A percentile compares a stretch with the other conserved stretches of the same genome.
Conservation (phyloP, 768 basidiomycete genomes). For the Sporobolomyces phaffii region DNA sequence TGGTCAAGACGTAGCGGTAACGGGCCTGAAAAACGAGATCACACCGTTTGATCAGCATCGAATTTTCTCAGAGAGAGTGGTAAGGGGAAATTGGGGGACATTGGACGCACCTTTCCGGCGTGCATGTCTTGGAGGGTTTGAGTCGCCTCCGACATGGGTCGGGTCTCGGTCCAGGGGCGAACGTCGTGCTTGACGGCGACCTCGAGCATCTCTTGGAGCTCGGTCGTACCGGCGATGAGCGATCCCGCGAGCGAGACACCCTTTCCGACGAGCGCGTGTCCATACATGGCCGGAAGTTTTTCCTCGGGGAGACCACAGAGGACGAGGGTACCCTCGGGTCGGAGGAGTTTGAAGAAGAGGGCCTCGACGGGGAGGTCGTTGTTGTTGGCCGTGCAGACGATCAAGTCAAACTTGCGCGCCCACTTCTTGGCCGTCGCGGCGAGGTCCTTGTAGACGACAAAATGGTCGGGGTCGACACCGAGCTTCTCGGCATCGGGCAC, state of each 20-base stretch:
- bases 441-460: slow-evolving; percentile 32
- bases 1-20: slow-evolving; percentile 54
- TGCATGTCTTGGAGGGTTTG: slow-evolving; percentile 48
- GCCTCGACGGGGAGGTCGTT: slow-evolving; percentile 50
- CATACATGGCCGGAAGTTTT: slow-evolving; percentile 30
- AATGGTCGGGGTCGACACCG: slow-evolving; percentile 45
- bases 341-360: slow-evolving; percentile 54
- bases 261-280: slow-evolving; percentile 42
- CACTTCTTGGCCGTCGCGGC: slow-evolving; percentile 20
- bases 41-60: no score
- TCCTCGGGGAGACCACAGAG: slow-evolving; percentile 59
- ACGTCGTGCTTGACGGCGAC: slow-evolving; percentile 53
- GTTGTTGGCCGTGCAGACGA: slow-evolving; percentile 46
- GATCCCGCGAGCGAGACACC: slow-evolving; percentile 43
- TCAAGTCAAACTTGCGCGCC: slow-evolving; percentile 44
- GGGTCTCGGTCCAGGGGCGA: slow-evolving; percentile 49
- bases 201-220: slow-evolving; percentile 55
- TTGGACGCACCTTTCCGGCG: slow-evolving; percentile 17
- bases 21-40: slow-evolving; percentile 44
- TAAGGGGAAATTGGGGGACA: slow-evolving; percentile 35
- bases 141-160: slow-evolving; percentile 25
- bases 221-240: slow-evolving; percentile 56
- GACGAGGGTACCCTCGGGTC: slow-evolving; percentile 54
- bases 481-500: slow-evolving; percentile 56
- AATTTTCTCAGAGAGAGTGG: no score